Evolutionary conservation across 495 filamentous ascomycete genomes (phyloP).

Genomic region (Aspergillus heteromorphus): DNA sequence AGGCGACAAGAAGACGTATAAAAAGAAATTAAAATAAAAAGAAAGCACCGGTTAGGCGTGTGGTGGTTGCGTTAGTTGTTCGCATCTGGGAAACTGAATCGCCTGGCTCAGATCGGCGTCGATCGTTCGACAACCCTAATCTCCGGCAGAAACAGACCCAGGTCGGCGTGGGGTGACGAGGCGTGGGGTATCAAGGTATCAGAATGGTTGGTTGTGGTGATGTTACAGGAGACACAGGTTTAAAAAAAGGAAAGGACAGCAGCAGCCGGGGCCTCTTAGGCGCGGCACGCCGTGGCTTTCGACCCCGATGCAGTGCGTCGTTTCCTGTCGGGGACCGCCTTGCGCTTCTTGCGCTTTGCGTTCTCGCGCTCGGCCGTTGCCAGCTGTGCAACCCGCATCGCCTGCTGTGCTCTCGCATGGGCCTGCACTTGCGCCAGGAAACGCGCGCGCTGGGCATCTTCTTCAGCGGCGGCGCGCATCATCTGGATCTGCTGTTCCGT

Average conservation of each 20-base stretch:
- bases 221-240: constrained; percentile 1
- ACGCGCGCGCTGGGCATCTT: constrained; percentile 37
- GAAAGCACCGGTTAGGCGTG: background rate
- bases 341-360: constrained; percentile 39
- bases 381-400: constrained; percentile 33
- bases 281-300: constrained; percentile 11
- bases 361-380: constrained; percentile 30
- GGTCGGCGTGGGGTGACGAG: constrained; percentile 1
- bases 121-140: constrained; percentile 11
- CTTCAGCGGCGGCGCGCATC: constrained; percentile 33
- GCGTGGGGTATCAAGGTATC: constrained; percentile 4
- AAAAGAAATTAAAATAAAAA: constrained; percentile 4
- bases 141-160: background rate
- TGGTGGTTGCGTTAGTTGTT: background rate
- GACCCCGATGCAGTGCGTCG: constrained; percentile 31
- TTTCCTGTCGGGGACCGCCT: constrained; percentile 24
- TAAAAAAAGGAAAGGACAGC: background rate
- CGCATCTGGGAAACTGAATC: constrained; percentile 5
- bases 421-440: constrained; percentile 44
- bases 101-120: constrained; percentile 1
- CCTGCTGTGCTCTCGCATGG: constrained; percentile 40
- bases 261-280: constrained; percentile 3
- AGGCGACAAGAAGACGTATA: background rate
- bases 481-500: constrained; percentile 41
- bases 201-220: background rate